phyloP scores from a whole-genome alignment of 2,329 filamentous ascomycete genomes.

The Boeremia lycopersici region DNA sequence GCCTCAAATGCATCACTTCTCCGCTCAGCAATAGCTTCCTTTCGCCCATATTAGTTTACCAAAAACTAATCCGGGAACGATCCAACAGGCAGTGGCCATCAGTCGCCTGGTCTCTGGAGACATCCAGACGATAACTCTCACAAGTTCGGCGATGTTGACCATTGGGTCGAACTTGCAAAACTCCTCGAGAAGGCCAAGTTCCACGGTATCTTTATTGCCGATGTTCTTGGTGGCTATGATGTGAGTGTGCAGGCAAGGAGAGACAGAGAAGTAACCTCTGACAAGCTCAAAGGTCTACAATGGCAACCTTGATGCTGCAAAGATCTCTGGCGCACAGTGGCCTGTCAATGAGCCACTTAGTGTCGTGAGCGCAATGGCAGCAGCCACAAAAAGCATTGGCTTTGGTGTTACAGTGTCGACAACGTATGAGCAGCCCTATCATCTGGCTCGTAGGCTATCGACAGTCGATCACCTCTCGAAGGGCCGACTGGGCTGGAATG shows the following conservation, averaged over 20 bases:
- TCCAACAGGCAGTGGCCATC: constrained; percentile 36
- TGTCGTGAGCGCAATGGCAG: constrained; percentile 70
- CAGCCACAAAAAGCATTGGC: constrained; percentile 68
- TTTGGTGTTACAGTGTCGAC: constrained; percentile 72
- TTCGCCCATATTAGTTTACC: neutral
- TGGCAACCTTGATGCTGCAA: constrained; percentile 65
- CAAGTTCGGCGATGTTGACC: constrained; percentile 55
- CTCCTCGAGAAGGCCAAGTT: constrained; percentile 48
- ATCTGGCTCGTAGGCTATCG: constrained; percentile 67
- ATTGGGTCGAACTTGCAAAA: constrained; percentile 48
- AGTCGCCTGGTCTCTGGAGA: constrained; percentile 64
- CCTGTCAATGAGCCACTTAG: constrained; percentile 73
- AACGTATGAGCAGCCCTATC: constrained; percentile 72
- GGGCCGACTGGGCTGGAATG: constrained; percentile 54
- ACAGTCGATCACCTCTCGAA: constrained; percentile 71
- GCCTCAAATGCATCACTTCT: neutral
- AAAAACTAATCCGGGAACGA: neutral
- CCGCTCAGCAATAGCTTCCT: neutral
- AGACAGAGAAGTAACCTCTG: neutral
- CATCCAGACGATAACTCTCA: constrained; percentile 69
- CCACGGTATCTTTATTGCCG: constrained; percentile 51
- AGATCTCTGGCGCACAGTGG: constrained; percentile 69
- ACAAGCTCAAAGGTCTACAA: constrained; percentile 58
- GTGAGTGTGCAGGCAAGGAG: constrained; percentile 29
- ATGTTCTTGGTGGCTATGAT: constrained; percentile 66